Conservation (phyloP, 1,284 basidiomycete genomes). For the Xerocomus nothofagi region DNA sequence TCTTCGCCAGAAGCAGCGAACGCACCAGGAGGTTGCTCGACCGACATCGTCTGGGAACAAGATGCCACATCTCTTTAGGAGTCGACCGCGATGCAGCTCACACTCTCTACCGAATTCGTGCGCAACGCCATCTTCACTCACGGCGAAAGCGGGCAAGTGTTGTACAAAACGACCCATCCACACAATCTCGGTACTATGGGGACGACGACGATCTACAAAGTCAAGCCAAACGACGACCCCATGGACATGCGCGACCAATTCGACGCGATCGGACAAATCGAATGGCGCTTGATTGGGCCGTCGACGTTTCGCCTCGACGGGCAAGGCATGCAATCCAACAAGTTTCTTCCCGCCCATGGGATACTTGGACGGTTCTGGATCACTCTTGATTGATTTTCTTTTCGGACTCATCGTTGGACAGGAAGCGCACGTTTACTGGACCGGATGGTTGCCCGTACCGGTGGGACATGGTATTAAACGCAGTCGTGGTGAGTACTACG, state of each 20-base stretch:
- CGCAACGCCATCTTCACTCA: constrained; percentile 26
- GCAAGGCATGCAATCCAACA: constrained; percentile 20
- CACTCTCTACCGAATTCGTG: constrained; percentile 20
- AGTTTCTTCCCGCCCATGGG: constrained; percentile 30
- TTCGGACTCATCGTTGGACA: background rate
- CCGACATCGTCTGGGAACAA: constrained; percentile 15
- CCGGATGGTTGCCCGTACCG: constrained; percentile 25
- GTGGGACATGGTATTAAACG: constrained; percentile 26
- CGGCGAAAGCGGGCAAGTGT: constrained; percentile 25
- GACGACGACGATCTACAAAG: constrained; percentile 28
- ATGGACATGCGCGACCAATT: constrained; percentile 33
- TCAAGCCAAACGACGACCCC: constrained; percentile 24
- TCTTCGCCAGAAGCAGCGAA: constrained; percentile 66
- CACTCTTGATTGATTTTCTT: too few species aligned
- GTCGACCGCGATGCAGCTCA: constrained; percentile 20
- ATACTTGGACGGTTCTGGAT: constrained; percentile 22
- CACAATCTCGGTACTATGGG: constrained; percentile 12
- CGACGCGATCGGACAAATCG: constrained; percentile 23
- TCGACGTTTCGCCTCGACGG: constrained; percentile 26
- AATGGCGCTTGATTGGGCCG: constrained; percentile 29
- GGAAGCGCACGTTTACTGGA: constrained; percentile 33
- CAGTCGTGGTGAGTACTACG: constrained; percentile 23
- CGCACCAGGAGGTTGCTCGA: constrained; percentile 9
- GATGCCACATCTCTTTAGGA: too few species aligned
- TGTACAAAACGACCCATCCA: constrained; percentile 35